These are phyloP conservation scores for Marchantia polymorpha DNA, from an alignment of 225 moss, liverwort and hornwort species.

Conservation along the genomic window DNA sequence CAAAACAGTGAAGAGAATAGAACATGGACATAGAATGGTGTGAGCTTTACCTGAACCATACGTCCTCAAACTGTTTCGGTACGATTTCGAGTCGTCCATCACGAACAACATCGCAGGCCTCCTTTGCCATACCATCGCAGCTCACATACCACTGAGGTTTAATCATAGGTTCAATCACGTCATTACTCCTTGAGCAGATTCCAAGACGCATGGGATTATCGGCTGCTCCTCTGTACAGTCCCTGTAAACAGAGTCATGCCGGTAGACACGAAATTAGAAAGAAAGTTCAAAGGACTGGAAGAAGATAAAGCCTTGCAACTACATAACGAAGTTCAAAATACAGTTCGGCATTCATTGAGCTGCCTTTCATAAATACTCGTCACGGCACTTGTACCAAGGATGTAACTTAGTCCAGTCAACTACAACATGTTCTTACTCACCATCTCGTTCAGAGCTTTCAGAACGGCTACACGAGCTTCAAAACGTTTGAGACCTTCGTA, in stretches of 20 bases:
- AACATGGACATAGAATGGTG: neutral
- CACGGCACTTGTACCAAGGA: neutral
- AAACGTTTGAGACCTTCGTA: slow-evolving; percentile 80
- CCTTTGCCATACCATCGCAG: slow-evolving; percentile 74
- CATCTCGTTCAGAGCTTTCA: slow-evolving; percentile 65
- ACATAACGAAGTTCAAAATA: neutral
- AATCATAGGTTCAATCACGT: slow-evolving; percentile 89
- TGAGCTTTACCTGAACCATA: slow-evolving; percentile 74
- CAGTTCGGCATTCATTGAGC: neutral
- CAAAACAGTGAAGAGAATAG: neutral
- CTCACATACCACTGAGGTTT: slow-evolving; percentile 96
- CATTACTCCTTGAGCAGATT: slow-evolving; percentile 83
- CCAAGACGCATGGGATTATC: slow-evolving; percentile 87
- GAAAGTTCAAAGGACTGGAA: too few relatives aligned
- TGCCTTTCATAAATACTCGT: neutral
- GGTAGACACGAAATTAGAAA: too few relatives aligned
- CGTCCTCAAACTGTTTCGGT: slow-evolving; percentile 80
- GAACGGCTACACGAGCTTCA: slow-evolving; percentile 71
- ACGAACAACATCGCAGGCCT: slow-evolving; percentile 67
- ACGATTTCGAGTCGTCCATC: slow-evolving; percentile 73
- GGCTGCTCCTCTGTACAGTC: slow-evolving; percentile 67
- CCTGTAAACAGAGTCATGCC: slow-evolving; percentile 38
- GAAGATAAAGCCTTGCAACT: neutral
- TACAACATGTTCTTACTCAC: slow-evolving; percentile 28
- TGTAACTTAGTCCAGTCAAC: neutral